Evolutionary conservation across 148 eudicot genomes (phyloP).

Genomic region (Heliamphora exappendiculata): DNA sequence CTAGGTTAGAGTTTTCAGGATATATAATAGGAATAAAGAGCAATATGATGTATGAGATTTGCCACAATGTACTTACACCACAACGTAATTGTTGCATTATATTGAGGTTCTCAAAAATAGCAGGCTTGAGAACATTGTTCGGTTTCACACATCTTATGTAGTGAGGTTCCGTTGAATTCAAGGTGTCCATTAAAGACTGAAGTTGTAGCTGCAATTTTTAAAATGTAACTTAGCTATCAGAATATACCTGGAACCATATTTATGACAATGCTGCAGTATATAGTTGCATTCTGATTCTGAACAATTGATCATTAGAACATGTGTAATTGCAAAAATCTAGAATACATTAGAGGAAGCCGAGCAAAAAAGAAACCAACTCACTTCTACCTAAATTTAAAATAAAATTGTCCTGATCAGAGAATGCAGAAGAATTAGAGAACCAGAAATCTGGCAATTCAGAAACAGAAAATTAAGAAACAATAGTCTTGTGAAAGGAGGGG

Average conservation of each 20-base stretch:
- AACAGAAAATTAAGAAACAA: neutral
- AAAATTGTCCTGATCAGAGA: neutral
- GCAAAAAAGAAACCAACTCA: neutral
- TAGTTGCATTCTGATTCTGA: neutral
- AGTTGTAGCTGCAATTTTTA: slow-evolving; percentile 79
- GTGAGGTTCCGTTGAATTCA: slow-evolving; percentile 93
- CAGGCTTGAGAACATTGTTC: slow-evolving; percentile 87
- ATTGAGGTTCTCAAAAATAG: slow-evolving; percentile 85
- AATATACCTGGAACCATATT: neutral
- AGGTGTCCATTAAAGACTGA: slow-evolving; percentile 95
- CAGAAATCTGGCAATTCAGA: neutral
- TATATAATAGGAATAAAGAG: neutral
- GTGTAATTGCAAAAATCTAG: too few relatives aligned
- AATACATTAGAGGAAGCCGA: neutral
- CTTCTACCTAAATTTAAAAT: neutral
- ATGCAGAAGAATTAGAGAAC: neutral
- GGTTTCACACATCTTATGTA: slow-evolving; percentile 99
- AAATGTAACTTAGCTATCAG: slow-evolving; percentile 9
- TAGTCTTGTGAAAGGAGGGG: neutral
- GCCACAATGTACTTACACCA: slow-evolving; percentile 72
- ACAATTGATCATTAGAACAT: neutral
- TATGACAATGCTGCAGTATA: neutral
- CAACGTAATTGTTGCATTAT: slow-evolving; percentile 89
- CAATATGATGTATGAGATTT: slow-evolving; percentile 1
- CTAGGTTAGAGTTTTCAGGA: neutral